Base-by-base conservation (phyloP, 2,329 filamentous ascomycete species). In the Colletotrichum lentis region DNA sequence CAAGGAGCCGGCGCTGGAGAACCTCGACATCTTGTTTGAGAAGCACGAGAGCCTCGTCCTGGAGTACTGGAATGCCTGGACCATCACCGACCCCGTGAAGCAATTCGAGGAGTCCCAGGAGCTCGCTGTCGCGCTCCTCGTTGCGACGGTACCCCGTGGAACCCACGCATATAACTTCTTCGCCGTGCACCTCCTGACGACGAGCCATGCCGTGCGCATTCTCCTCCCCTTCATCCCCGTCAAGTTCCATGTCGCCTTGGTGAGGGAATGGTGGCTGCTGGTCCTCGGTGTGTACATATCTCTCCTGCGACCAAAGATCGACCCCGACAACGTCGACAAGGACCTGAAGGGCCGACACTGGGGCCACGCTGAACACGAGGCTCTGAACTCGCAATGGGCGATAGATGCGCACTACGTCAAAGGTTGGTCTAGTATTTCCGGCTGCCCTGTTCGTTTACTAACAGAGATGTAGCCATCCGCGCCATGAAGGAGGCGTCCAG, bases 11-110 rank as follows among this genome's bases (percentile, higher is more conserved):
- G 88, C 87, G 1, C 79, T 82, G 56, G 82, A 85, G 43, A 92
- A 96, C 73, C 82, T 96, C 59, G 83, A 88, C 5, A 79, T 80
- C 2, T 81, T 97, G 8, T 90, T 97, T 69, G 79, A 86, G 43
- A 82, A 91, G 68, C 86, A 91, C 60, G 91, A 95, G 74, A 83
- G 85, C 16, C 84, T 89, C 0, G 82, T 97, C 18, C 79, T 97
- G 53, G 91, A 96, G 72, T 93, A 98, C 80, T 98, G 94, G 93
- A 96, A 96, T 72, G 90, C 91, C 3, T 97, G 94, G 94, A 82
- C 85, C 11, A 83, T 96, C 24, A 80, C 84, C 10, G 84, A 94
- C 69, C 90, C 92, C 0, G 83, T 84, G n/a, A 84, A 86, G 71
- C 90, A 94, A 74, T 96, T 98, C 75, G 85, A 88, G 66, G 85